Percentiles rank a stretch among this genome's conserved stretches.
These are phyloP conservation scores for Umbelopsis vinacea DNA, from an alignment of 192 early-diverging fungal genomes.

Conservation along the genomic window DNA sequence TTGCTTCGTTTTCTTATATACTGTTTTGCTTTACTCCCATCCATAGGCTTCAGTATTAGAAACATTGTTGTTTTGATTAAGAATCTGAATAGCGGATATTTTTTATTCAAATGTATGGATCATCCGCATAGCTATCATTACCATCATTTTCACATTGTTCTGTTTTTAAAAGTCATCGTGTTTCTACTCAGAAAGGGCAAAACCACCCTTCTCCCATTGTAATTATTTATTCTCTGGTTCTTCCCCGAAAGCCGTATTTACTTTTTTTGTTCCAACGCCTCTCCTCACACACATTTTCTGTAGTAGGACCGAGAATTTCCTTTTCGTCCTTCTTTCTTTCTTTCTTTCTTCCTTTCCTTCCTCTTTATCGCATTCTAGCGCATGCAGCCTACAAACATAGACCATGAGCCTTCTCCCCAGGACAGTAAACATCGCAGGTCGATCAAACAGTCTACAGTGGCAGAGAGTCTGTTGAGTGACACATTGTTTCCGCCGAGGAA, in stretches of 20 bases:
- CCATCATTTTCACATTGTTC: not conserved
- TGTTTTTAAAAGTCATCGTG: not conserved
- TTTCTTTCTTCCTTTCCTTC: not conserved
- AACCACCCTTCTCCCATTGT: not conserved
- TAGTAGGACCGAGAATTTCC: not conserved
- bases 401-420: not conserved
- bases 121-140: too few relatives aligned
- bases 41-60: too few relatives aligned
- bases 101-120: too few relatives aligned
- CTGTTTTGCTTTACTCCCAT: slow-evolving; percentile 15
- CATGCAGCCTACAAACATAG: not conserved
- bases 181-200: slow-evolving; percentile 20
- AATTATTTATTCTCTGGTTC: slow-evolving; percentile 22
- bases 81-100: not conserved
- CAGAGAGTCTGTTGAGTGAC: slow-evolving; percentile 21
- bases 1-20: slow-evolving; percentile 2
- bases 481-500: slow-evolving; percentile 29
- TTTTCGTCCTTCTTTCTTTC: not conserved
- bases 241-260: slow-evolving; percentile 23
- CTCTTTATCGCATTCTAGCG: not conserved
- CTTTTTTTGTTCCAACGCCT: slow-evolving; percentile 17
- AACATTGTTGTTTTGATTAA: not conserved
- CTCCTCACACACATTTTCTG: not conserved
- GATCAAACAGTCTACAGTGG: slow-evolving; percentile 19
- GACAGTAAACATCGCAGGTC: slow-evolving; percentile 4